Conservation (phyloP, 1,284 basidiomycete species). For the Veloporphyrellus conicus region DNA sequence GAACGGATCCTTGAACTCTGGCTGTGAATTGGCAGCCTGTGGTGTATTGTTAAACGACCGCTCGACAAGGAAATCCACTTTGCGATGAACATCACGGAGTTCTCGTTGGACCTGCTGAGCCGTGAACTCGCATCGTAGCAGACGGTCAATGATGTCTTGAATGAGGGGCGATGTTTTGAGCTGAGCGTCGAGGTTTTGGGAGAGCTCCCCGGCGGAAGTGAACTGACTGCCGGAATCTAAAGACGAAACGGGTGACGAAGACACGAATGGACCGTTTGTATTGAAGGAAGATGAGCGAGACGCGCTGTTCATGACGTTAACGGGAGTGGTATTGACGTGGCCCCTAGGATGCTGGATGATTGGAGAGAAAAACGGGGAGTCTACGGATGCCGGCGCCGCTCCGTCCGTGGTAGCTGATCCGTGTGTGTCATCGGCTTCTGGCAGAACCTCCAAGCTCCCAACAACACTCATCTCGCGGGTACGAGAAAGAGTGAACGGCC, state of each 20-base stretch:
- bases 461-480: constrained; percentile 49
- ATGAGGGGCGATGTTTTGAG: constrained; percentile 70
- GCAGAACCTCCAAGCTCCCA: constrained; percentile 49
- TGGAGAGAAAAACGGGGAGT: constrained; percentile 34
- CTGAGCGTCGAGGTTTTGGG: constrained; percentile 60
- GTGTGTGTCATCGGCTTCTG: constrained; percentile 50
- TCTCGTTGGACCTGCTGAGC: constrained; percentile 72
- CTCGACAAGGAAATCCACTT: constrained; percentile 73
- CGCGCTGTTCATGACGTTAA: constrained; percentile 21
- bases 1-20: constrained; percentile 78
- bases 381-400: constrained; percentile 32
- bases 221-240: constrained; percentile 67
- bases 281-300: constrained; percentile 39
- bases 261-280: constrained; percentile 44
- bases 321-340: constrained; percentile 29
- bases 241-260: constrained; percentile 73
- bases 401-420: constrained; percentile 25
- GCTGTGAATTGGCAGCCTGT: constrained; percentile 38
- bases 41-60: constrained; percentile 42
- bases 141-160: constrained; percentile 71
- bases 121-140: constrained; percentile 66
- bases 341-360: constrained; percentile 28
- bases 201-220: constrained; percentile 42
- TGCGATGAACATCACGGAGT: constrained; percentile 68
- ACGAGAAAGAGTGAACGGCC: constrained; percentile 40